Conservation (phyloP, 2,329 filamentous ascomycete species). For the Hymenoscyphus scutula region DNA sequence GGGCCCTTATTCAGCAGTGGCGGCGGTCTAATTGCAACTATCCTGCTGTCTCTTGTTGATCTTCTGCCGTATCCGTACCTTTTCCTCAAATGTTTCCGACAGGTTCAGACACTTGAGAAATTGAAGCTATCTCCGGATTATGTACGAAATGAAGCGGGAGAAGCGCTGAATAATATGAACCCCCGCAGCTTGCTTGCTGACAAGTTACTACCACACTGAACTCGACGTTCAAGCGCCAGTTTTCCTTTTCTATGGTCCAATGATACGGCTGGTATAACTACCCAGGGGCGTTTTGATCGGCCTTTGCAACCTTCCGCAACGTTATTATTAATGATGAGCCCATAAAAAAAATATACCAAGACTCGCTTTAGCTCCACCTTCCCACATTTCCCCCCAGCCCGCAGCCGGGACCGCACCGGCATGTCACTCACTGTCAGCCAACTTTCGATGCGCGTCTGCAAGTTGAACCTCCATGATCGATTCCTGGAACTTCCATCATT, state of each 20-base stretch:
- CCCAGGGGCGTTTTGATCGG: background rate
- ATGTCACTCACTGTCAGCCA: background rate
- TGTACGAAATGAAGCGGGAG: conserved; percentile 4
- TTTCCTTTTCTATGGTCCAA: background rate
- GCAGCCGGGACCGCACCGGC: conserved; percentile 1
- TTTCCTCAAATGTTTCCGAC: background rate
- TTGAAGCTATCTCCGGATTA: conserved; percentile 1
- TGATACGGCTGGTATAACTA: background rate
- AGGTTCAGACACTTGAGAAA: background rate
- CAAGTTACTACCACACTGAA: background rate
- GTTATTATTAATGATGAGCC: background rate
- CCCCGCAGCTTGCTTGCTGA: background rate
- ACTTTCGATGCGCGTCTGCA: background rate
- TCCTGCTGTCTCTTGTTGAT: background rate
- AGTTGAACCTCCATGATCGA: conserved; percentile 3
- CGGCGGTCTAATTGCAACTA: background rate
- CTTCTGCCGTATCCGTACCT: background rate
- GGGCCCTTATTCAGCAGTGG: background rate
- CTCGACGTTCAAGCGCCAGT: background rate
- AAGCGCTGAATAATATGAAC: conserved; percentile 4
- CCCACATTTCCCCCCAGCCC: background rate
- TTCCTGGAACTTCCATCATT: conserved; percentile 2
- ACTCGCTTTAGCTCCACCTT: too few relatives aligned
- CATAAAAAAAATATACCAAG: background rate
- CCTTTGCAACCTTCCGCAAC: conserved; percentile 2